phyloP scores from a whole-genome alignment of 768 basidiomycete species.

The Boletus subparvulus region DNA sequence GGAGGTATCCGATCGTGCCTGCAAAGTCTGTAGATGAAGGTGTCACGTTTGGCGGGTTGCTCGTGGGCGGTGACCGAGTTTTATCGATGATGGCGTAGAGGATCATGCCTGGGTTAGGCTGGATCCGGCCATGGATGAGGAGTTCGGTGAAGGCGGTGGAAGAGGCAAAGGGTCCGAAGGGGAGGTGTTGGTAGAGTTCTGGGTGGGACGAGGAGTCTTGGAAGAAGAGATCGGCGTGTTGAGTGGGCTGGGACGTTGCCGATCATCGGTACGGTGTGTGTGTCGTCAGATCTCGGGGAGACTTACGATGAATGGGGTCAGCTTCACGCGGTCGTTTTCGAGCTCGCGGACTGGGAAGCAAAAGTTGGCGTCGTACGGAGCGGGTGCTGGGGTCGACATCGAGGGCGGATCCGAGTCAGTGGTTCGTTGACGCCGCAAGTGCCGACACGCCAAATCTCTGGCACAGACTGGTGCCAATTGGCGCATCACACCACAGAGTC shows the following conservation, averaged over 20 bases:
- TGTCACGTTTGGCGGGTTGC: neutral
- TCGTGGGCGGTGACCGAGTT: conserved; percentile 22
- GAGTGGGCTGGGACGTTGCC: conserved; percentile 37
- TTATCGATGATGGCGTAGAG: conserved; percentile 60
- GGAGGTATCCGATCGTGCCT: conserved; percentile 52
- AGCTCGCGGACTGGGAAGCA: conserved; percentile 48
- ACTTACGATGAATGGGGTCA: conserved; percentile 52
- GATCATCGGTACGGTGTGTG: neutral
- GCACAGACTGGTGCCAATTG: no score
- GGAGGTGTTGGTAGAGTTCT: conserved; percentile 47
- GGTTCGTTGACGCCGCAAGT: no score
- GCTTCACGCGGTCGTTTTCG: conserved; percentile 47
- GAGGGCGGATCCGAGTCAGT: neutral
- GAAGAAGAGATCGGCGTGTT: conserved; percentile 44
- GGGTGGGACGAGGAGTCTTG: conserved; percentile 34
- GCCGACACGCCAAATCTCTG: no score
- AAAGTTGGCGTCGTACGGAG: conserved; percentile 43
- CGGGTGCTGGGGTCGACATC: neutral
- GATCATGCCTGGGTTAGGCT: conserved; percentile 31
- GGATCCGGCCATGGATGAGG: conserved; percentile 38
- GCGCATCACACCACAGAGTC: no score
- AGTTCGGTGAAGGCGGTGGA: conserved; percentile 36
- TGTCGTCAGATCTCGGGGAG: neutral
- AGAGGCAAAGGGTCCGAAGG: conserved; percentile 49
- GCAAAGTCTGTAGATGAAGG: conserved; percentile 37